Evolutionary conservation across 106 monocot genomes (phyloP).

Genomic region (Amphibolis antarctica): DNA sequence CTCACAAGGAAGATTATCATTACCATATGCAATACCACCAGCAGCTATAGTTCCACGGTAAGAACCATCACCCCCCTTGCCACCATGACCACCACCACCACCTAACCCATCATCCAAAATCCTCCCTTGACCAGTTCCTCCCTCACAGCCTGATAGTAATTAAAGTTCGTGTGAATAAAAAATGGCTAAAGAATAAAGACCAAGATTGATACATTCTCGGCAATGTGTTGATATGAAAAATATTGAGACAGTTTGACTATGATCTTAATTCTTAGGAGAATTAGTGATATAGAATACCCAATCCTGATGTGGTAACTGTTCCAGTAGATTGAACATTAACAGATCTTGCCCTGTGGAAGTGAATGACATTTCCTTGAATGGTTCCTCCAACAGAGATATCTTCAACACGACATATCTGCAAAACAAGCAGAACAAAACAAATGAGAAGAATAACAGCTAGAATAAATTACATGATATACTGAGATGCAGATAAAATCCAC

Average conservation of each 20-base stretch:
- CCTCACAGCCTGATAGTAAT: slow-evolving; percentile 60
- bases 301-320: slow-evolving; percentile 60
- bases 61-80: slow-evolving; percentile 87
- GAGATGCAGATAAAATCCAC: background rate
- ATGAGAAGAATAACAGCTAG: background rate
- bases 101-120: slow-evolving; percentile 55
- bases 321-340: slow-evolving; percentile 70
- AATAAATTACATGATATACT: background rate
- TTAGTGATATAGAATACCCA: slow-evolving; percentile 40
- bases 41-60: slow-evolving; percentile 33
- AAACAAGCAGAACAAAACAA: background rate
- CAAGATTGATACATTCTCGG: background rate
- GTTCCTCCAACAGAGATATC: slow-evolving; percentile 79
- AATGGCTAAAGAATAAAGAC: background rate
- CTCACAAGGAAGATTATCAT: slow-evolving; percentile 75
- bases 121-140: slow-evolving; percentile 69
- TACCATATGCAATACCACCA: slow-evolving; percentile 78
- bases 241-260: background rate
- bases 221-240: background rate
- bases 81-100: slow-evolving; percentile 94
- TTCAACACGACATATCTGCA: slow-evolving; percentile 96
- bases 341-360: slow-evolving; percentile 81
- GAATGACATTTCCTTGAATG: slow-evolving; percentile 84
- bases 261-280: background rate
- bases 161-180: background rate